Evolutionary conservation across 106 monocot species (phyloP), one percentile per base, ranked within the genome.

Genomic region (Acanthochlamys bracteata): DNA sequence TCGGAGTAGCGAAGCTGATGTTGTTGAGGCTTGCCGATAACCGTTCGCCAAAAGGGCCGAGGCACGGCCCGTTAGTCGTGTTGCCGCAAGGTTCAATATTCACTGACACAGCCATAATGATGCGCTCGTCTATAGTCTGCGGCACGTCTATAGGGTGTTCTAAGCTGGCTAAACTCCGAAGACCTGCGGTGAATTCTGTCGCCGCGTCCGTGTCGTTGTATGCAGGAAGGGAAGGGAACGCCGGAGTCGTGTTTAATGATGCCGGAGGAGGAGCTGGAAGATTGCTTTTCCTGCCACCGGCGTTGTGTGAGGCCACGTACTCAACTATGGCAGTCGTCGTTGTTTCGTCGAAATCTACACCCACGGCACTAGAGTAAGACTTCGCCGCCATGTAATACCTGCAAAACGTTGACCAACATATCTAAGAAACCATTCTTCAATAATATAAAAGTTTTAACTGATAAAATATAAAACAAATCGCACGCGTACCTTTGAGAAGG

Each of bases 21-120:
- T 83, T 83, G 74, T 83, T 83, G 52, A 75, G 19, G 52, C 78
- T 75, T 15, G 82, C 78, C 6, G 57, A 61, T 20, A 74, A 16
- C 51, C 42, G 54, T 55, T 24, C 68, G n/a, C 71, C 71, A 24
- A 25, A 47, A 13, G 73, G 73, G 7, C 82, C 72, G 10, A 20
- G 20, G 55, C 82, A 77, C 7, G 25, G 25, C 7, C 19, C 25
- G 11, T 20, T 23, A 1, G 49, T 17, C 49, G 9, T 4, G 0
- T 11, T 20, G 26, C 19, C 20, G 51, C 78, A 78, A 0, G 24
- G 13, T 20, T 66, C n/a, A 20, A n/a, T 10, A 63, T 86, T 86
- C 21, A 81, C 59, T 0, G 79, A 51, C 17, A 78, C 22, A 0
- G 83, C 66, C 41, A 80, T 59, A 21, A 77, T 19, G 14, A 88